These are phyloP conservation scores for Astrothelium subdiscretum DNA, from an alignment of 495 filamentous ascomycete genomes.

Conservation along the genomic window DNA sequence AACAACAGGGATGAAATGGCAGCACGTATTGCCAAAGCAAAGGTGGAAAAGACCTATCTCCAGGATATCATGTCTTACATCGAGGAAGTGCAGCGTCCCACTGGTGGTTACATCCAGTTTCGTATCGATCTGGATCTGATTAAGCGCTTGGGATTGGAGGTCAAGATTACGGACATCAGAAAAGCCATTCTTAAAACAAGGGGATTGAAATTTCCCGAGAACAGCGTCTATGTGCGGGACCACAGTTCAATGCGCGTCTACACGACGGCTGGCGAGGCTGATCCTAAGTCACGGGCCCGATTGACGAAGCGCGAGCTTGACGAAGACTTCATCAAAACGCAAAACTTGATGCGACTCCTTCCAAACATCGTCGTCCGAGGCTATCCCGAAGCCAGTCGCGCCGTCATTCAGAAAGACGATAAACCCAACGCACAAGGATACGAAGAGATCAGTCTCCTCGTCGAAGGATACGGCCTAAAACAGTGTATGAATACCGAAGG, in stretches of 20 bases:
- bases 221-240: slow-evolving; percentile 37
- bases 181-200: slow-evolving; percentile 61
- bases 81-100: slow-evolving; percentile 69
- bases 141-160: slow-evolving; percentile 62
- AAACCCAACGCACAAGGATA: slow-evolving; percentile 43
- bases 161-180: slow-evolving; percentile 56
- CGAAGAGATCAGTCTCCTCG: slow-evolving; percentile 45
- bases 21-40: slow-evolving; percentile 76
- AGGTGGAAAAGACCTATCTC: slow-evolving; percentile 81
- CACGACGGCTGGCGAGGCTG: slow-evolving; percentile 22
- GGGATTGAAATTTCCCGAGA: slow-evolving; percentile 56
- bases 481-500: slow-evolving; percentile 87
- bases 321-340: slow-evolving; percentile 70
- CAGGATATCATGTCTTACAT: slow-evolving; percentile 64
- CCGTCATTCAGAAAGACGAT: slow-evolving; percentile 74
- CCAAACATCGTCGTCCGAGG: slow-evolving; percentile 73
- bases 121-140: slow-evolving; percentile 69
- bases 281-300: slow-evolving; percentile 8
- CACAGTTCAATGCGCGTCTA: slow-evolving; percentile 41
- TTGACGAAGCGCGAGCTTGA: slow-evolving; percentile 25
- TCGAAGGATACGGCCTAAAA: slow-evolving; percentile 87
- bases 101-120: slow-evolving; percentile 61
- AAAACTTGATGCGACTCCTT: slow-evolving; percentile 69
- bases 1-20: slow-evolving; percentile 56
- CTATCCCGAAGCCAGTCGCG: slow-evolving; percentile 72